Conservation (phyloP, 176 grass and related monocot genomes). For the Oryza nivara region DNA sequence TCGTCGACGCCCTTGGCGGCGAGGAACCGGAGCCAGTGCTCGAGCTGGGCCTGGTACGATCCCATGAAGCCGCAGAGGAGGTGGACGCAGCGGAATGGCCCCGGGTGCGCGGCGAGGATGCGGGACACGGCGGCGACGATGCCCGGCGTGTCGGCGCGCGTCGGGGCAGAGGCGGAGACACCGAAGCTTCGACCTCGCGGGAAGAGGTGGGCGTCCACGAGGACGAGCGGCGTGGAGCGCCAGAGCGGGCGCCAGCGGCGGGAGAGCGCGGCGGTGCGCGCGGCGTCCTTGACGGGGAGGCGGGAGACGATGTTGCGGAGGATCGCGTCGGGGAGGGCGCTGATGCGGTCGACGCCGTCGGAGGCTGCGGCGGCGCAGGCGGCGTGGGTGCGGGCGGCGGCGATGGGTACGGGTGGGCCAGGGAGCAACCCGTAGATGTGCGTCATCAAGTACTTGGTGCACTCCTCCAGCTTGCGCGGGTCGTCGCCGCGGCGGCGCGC, state of each 20-base stretch:
- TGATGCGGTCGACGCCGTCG: background rate
- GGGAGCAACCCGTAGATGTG: background rate
- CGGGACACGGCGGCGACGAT: background rate
- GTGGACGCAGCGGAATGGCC: background rate
- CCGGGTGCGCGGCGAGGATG: background rate
- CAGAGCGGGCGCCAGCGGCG: too few relatives aligned
- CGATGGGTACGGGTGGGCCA: background rate
- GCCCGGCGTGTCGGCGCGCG: background rate
- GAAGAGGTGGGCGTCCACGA: background rate
- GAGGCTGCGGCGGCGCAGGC: background rate
- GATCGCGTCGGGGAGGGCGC: background rate
- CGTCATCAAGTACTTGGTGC: background rate
- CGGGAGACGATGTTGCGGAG: constrained; percentile 19
- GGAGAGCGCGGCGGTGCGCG: too few relatives aligned
- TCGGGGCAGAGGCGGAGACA: background rate
- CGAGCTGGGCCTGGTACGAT: background rate
- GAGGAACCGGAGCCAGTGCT: background rate
- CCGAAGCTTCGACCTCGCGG: background rate
- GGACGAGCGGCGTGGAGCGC: too few relatives aligned
- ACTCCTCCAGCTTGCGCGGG: background rate
- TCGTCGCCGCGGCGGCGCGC: background rate
- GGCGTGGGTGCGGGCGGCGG: background rate
- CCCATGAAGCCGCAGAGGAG: background rate
- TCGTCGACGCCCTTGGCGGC: constrained; percentile 10
- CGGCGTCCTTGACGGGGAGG: constrained; percentile 8